phyloP scores from a whole-genome alignment of 768 basidiomycete genomes.

The Leccinum incarnatum region DNA sequence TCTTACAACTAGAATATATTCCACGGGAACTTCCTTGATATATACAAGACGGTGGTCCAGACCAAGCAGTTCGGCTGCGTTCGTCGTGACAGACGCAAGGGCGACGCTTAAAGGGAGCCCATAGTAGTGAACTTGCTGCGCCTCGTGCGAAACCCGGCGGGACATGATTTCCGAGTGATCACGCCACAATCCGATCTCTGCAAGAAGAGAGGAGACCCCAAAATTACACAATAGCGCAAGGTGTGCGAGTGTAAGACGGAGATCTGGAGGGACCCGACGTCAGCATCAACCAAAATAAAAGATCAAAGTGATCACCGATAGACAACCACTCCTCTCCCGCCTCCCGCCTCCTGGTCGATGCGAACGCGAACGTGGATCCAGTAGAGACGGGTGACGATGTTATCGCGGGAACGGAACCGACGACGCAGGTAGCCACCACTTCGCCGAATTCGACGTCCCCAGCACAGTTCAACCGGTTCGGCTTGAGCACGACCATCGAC shows the following conservation, averaged over 20 bases:
- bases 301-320: conserved; percentile 45
- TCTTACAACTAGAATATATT: no score
- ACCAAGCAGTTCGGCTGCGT: no score
- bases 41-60: no score
- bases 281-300: background rate
- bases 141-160: conserved; percentile 77
- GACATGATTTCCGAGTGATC: conserved; percentile 39
- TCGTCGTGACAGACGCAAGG: no score
- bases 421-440: conserved; percentile 26
- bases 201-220: background rate
- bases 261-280: background rate
- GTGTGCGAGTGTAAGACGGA: background rate
- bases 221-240: background rate
- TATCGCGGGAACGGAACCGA: no score
- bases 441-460: conserved; percentile 24
- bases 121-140: conserved; percentile 80
- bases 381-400: background rate
- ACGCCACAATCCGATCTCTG: conserved; percentile 9
- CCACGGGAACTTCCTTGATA: no score
- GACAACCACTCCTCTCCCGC: conserved; percentile 44
- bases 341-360: background rate
- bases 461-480: conserved; percentile 24
- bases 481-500: conserved; percentile 14
- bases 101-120: conserved; percentile 48
- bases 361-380: background rate